phyloP scores from a whole-genome alignment of 2,329 filamentous ascomycete genomes.

The Stachybotrys chlorohalonatus region DNA sequence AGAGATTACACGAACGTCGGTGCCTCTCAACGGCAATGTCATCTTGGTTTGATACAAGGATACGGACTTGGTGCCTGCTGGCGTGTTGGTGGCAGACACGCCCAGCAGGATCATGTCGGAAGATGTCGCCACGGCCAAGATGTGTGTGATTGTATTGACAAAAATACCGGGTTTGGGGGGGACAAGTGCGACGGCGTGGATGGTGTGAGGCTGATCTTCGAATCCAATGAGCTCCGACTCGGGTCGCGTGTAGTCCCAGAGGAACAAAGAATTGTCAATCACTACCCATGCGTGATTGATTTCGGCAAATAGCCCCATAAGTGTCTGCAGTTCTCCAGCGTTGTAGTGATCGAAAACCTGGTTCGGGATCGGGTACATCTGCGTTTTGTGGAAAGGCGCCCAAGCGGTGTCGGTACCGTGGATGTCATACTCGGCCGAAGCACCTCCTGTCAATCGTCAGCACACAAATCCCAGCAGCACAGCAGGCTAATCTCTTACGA shows the following conservation, averaged over 20 bases:
- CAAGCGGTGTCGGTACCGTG: constrained; percentile 58
- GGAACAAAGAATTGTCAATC: constrained; percentile 90
- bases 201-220: constrained; percentile 80
- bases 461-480: not conserved
- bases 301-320: constrained; percentile 91
- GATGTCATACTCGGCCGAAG: constrained; percentile 86
- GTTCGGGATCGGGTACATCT: constrained; percentile 84
- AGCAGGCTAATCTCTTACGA: constrained; percentile 48
- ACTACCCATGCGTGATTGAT: constrained; percentile 92
- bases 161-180: constrained; percentile 83
- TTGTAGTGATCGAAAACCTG: constrained; percentile 91
- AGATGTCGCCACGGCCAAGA: constrained; percentile 82
- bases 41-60: constrained; percentile 84
- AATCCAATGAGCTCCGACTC: constrained; percentile 87
- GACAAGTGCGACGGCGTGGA: constrained; percentile 83
- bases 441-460: constrained; percentile 55
- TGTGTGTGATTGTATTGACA: constrained; percentile 72
- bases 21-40: constrained; percentile 65
- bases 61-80: constrained; percentile 63
- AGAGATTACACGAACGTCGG: constrained; percentile 68
- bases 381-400: constrained; percentile 82
- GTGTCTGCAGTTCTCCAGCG: constrained; percentile 73
- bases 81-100: constrained; percentile 57
- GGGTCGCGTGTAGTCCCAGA: constrained; percentile 96
- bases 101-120: constrained; percentile 82